Conservation (phyloP, 441 rosid species). For the Pelargonium australe region DNA sequence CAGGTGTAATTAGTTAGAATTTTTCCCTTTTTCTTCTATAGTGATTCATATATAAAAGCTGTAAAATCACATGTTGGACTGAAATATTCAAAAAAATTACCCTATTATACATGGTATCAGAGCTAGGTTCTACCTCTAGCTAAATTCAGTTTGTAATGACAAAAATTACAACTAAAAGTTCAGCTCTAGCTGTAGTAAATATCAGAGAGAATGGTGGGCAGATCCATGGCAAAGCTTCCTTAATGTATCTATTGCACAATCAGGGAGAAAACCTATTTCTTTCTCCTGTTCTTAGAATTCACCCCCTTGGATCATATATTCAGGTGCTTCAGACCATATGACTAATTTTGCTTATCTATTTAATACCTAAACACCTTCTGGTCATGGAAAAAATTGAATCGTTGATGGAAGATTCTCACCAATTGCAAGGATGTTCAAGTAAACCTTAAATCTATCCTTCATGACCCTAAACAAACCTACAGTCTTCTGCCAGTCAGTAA, state of each 20-base stretch:
- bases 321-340: conserved; percentile 1
- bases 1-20: background rate
- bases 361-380: background rate
- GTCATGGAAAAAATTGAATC: background rate
- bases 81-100: background rate
- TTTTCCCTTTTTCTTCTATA: background rate
- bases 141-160: background rate
- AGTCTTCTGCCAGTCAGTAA: background rate
- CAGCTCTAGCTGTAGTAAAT: no score
- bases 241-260: background rate
- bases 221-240: background rate
- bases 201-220: no score
- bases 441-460: conserved; percentile 1
- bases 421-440: background rate
- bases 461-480: background rate
- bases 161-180: background rate
- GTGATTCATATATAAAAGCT: background rate
- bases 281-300: background rate
- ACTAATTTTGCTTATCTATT: background rate
- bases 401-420: background rate
- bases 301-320: background rate
- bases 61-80: no score
- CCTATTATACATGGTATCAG: conserved; percentile 1
- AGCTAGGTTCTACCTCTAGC: background rate
- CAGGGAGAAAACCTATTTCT: background rate